These are phyloP conservation scores for Hypoxylon sp. DNA, from an alignment of 2,329 filamentous ascomycete species.

Conservation along the genomic window DNA sequence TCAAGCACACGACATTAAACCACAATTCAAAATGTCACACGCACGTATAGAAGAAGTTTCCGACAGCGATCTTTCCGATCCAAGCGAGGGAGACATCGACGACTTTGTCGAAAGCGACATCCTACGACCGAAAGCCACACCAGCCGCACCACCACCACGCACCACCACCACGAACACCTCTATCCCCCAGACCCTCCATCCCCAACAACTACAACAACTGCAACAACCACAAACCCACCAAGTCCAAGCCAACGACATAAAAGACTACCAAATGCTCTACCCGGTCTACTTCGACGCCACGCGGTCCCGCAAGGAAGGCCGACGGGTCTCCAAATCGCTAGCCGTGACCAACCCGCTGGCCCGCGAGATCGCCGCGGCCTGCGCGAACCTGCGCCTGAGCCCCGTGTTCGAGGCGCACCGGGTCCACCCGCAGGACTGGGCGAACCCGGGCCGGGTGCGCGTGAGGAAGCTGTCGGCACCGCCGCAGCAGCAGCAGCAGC, in stretches of 20 bases:
- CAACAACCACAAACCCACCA: slow-evolving; percentile 48
- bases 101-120: slow-evolving; percentile 68
- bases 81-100: slow-evolving; percentile 84
- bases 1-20: neutral
- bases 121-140: slow-evolving; percentile 51
- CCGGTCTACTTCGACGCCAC: slow-evolving; percentile 91
- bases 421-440: slow-evolving; percentile 95
- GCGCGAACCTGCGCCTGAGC: slow-evolving; percentile 73
- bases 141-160: neutral
- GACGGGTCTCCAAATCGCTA: slow-evolving; percentile 75
- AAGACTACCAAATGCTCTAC: slow-evolving; percentile 88
- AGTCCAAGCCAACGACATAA: slow-evolving; percentile 67
- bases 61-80: slow-evolving; percentile 78
- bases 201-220: slow-evolving; percentile 38
- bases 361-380: slow-evolving; percentile 87
- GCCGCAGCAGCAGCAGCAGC: slow-evolving; percentile 11
- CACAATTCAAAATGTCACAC: slow-evolving; percentile 72
- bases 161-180: slow-evolving; percentile 46
- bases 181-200: slow-evolving; percentile 32
- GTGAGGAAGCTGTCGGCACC: slow-evolving; percentile 73
- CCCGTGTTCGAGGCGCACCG: slow-evolving; percentile 91
- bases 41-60: slow-evolving; percentile 92
- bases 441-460: slow-evolving; percentile 90
- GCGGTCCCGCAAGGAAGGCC: slow-evolving; percentile 78
- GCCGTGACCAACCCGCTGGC: slow-evolving; percentile 89